Evolutionary conservation across 768 basidiomycete genomes (phyloP), one percentile per base, ranked within the genome.

Genomic region (Termitomyces sp.): DNA sequence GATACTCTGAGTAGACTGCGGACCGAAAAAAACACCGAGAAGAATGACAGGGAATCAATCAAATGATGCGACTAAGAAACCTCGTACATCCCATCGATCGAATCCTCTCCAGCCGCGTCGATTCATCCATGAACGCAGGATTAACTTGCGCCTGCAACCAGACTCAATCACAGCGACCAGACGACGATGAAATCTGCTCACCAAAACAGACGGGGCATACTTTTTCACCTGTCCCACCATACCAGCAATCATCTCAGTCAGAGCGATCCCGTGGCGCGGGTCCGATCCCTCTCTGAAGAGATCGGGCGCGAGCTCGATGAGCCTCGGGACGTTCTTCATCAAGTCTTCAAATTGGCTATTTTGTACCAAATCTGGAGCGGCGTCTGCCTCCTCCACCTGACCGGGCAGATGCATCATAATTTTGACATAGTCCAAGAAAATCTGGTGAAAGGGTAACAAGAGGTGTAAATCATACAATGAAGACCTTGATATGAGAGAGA

Each of bases 241-340:
- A n/a, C 78, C 75, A 3, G 80, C 74, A 47, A 85, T 79, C 87
- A 93, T 92, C 63, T 85, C 84, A 28, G 86, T 79, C 46, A 89
- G 64, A 5, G 89, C 89, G 10, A 86, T 86, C 54, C 73, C 79
- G 68, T 90, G 87, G 52, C 86, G 75, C n/a, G 77, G 69, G 61
- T 91, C 83, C 41, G 71, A 69, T 26, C 75, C 72, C 50, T 86
- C 76, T 54, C 73, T 75, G 30, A 91, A 71, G 5, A 90, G 75
- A 59, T 89, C 85, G 0, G 91, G 89, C 1, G 93, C 71, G 30
- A 85, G 70, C 3, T 76, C 77, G 54, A 94, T 83, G 31, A 91
- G 73, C 63, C 77, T 83, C 1, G 89, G 87, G 44, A 87, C 76
- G 21, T 72, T 73, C 41, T 83, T 79, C 0, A 77, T 69, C 12